Conservation (phyloP, 2,329 filamentous ascomycete species). For the Phaeoacremonium minimum region DNA sequence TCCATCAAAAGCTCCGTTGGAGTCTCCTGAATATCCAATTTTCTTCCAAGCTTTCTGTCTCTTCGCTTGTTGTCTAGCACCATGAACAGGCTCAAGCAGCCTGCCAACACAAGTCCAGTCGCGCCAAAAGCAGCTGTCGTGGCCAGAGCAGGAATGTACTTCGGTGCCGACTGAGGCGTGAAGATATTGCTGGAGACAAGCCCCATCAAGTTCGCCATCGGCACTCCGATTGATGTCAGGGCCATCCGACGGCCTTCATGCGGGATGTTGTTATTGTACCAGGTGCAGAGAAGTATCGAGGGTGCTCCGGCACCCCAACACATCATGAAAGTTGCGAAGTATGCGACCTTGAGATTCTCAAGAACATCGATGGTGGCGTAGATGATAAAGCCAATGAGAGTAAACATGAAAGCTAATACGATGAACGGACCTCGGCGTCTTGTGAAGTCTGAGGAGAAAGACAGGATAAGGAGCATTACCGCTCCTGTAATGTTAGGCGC, state of each 20-base stretch:
- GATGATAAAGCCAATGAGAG: slow-evolving; percentile 2
- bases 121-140: neutral
- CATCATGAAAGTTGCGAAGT: slow-evolving; percentile 3
- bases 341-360: neutral
- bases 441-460: slow-evolving; percentile 1
- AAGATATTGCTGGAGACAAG: slow-evolving; percentile 1
- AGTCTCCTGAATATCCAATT: no score
- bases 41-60: no score
- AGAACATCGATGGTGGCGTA: neutral
- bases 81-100: no score
- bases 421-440: neutral
- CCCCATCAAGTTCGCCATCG: neutral
- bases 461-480: slow-evolving; percentile 20
- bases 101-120: neutral
- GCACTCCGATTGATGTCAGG: neutral
- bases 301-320: slow-evolving; percentile 1
- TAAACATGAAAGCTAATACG: neutral
- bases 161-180: neutral
- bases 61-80: no score
- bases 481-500: slow-evolving; percentile 75
- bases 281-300: slow-evolving; percentile 2
- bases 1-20: no score
- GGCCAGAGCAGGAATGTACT: slow-evolving; percentile 1
- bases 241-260: slow-evolving; percentile 1
- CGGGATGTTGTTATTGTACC: slow-evolving; percentile 3